A percentile compares a stretch with the other conserved stretches of the same genome.
Evolutionary conservation across 2,329 filamentous ascomycete genomes (phyloP).

Genomic region (Zymoseptoria pseudotritici): DNA sequence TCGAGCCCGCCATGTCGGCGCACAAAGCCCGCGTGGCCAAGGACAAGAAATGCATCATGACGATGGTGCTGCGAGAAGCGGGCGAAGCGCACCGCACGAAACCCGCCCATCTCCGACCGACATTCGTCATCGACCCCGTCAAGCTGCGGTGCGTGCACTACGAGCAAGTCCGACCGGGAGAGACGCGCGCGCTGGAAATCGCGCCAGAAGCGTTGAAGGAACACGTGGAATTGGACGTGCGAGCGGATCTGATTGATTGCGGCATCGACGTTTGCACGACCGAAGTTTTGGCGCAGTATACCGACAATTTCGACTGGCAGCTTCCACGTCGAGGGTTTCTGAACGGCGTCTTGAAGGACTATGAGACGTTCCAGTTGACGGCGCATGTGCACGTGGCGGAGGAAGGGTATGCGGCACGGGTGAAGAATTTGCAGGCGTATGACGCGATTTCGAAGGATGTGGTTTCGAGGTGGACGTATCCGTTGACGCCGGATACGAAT

Average conservation of each 20-base stretch:
- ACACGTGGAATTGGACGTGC: slow-evolving; percentile 69
- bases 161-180: slow-evolving; percentile 72
- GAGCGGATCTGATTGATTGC: slow-evolving; percentile 84
- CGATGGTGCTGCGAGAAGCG: slow-evolving; percentile 76
- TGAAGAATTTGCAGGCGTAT: slow-evolving; percentile 80
- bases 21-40: slow-evolving; percentile 74
- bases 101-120: slow-evolving; percentile 63
- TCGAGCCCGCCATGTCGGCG: slow-evolving; percentile 69
- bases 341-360: slow-evolving; percentile 89
- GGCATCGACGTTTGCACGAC: slow-evolving; percentile 97
- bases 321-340: slow-evolving; percentile 81
- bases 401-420: slow-evolving; percentile 78
- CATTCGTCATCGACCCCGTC: slow-evolving; percentile 78
- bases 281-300: slow-evolving; percentile 89
- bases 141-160: slow-evolving; percentile 85
- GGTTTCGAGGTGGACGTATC: slow-evolving; percentile 80
- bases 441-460: slow-evolving; percentile 82
- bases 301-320: slow-evolving; percentile 96
- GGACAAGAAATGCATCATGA: slow-evolving; percentile 97
- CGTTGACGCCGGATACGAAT: slow-evolving; percentile 84
- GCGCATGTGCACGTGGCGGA: slow-evolving; percentile 82
- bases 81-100: slow-evolving; percentile 71
- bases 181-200: slow-evolving; percentile 56
- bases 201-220: slow-evolving; percentile 72
- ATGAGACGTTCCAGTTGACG: slow-evolving; percentile 94